Evolutionary conservation across 2,329 filamentous ascomycete genomes (phyloP).

Genomic region (Verticillium nubilum): DNA sequence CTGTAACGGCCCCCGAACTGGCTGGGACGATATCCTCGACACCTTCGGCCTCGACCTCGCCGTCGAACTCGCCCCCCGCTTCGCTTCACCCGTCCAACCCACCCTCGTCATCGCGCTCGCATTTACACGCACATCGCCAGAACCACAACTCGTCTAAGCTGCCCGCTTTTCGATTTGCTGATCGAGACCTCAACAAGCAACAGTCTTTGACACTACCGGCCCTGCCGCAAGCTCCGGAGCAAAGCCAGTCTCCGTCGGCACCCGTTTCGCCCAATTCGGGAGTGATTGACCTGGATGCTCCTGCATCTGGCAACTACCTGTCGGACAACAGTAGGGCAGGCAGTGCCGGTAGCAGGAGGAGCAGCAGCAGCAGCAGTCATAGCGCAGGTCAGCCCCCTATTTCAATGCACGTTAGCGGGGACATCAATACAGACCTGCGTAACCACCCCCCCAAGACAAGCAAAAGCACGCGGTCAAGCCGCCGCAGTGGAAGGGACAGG

Average conservation of each 20-base stretch:
- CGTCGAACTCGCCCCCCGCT: not conserved
- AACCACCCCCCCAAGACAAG: conserved; percentile 3
- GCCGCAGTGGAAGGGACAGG: not conserved
- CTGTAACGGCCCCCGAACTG: not conserved
- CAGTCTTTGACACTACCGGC: conserved; percentile 24
- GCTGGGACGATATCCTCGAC: not conserved
- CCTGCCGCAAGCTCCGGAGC: conserved; percentile 4
- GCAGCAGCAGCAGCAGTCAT: conserved; percentile 1
- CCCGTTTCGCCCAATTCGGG: conserved; percentile 1
- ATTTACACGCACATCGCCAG: conserved; percentile 41
- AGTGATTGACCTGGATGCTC: not conserved
- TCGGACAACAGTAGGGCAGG: not conserved
- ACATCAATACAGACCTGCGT: conserved; percentile 1
- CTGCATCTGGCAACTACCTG: not conserved
- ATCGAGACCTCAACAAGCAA: conserved; percentile 32
- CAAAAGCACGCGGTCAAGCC: conserved; percentile 4
- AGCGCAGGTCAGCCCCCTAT: not conserved
- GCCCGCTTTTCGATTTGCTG: conserved; percentile 47
- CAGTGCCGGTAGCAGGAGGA: not conserved
- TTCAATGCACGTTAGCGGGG: not conserved
- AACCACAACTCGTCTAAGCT: conserved; percentile 51
- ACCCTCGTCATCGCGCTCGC: not conserved
- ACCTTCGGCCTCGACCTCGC: not conserved
- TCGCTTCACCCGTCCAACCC: not conserved
- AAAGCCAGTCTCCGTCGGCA: conserved; percentile 1